Evolutionary conservation across 106 monocot species (phyloP).

Genomic region (Dioscorea dumetorum): DNA sequence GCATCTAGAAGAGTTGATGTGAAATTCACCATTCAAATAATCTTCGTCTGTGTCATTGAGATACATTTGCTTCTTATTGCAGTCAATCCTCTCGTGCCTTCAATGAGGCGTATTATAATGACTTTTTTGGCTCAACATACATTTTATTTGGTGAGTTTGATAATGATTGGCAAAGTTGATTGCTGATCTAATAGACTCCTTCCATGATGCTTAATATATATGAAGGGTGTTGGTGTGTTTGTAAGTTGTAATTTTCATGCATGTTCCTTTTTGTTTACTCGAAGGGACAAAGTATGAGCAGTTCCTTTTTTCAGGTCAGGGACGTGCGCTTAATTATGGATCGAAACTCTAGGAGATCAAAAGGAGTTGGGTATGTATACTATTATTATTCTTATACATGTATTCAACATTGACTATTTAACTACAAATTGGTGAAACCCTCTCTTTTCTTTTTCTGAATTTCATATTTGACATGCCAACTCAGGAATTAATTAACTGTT

Average conservation of each 20-base stretch:
- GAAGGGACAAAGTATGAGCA: not conserved
- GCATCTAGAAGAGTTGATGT: slow-evolving; percentile 9
- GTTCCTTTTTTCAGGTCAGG: slow-evolving; percentile 48
- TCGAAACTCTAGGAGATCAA: slow-evolving; percentile 73
- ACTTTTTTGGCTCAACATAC: slow-evolving; percentile 64
- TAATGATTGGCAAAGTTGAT: slow-evolving; percentile 11
- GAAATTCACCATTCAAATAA: slow-evolving; percentile 18
- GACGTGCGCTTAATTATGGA: slow-evolving; percentile 91
- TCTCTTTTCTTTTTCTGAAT: too few species aligned
- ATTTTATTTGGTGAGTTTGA: slow-evolving; percentile 60
- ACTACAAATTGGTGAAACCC: too few species aligned
- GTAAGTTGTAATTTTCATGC: slow-evolving; percentile 9
- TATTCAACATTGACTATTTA: too few species aligned
- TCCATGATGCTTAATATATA: slow-evolving; percentile 5
- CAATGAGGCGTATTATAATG: slow-evolving; percentile 58
- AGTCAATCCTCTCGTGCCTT: slow-evolving; percentile 55
- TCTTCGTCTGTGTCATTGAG: slow-evolving; percentile 35
- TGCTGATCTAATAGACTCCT: slow-evolving; percentile 4
- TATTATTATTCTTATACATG: too few species aligned
- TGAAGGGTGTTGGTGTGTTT: slow-evolving; percentile 1
- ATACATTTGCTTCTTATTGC: slow-evolving; percentile 68
- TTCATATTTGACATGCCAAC: too few species aligned
- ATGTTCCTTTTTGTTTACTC: not conserved
- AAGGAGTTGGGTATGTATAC: slow-evolving; percentile 81
- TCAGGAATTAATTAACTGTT: too few species aligned